Base-by-base conservation (phyloP, 73 alveolate species). In the Uronychia setigera region DNA sequence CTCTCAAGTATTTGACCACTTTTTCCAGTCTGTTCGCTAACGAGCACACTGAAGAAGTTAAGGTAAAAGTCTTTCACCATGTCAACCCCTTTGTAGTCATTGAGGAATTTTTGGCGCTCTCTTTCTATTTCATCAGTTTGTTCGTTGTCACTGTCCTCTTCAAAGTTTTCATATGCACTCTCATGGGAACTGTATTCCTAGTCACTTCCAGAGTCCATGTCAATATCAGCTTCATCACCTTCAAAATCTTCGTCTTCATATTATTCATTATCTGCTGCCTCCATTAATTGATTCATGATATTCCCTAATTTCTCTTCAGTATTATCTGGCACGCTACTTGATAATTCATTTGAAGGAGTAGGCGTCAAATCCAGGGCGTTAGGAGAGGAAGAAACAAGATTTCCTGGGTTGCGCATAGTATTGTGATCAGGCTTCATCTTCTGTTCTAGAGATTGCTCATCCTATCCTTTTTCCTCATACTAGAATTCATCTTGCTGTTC, bases 1-100 rank as follows among this genome's bases (percentile, higher is more conserved):
- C 60, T 35, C 19, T 35, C 78, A 0, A 83, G 79, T 0, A 67
- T 31, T 25, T 83, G 78, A 5, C 59, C 25, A 31, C 28, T 83
- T 32, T 34, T 75, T 1, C 32, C 11, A 1, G 9, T 5, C 28
- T 83, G 34, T 1, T 31, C 29, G n/a, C 74, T 11, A 9, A 83
- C 1, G 29, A 83, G 78, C 28, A 26, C 74, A 1, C 84, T 60
- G n/a, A 83, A 31, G 30, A 75, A 75, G 79, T 75, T 30, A 13
- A 35, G 58, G 31, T 29, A 33, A 13, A 28, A 26, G 14, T 29
- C 46, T 1, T 59, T 59, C 1, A 83, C 78, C 28, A 9, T 33
- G 33, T 30, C 67, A 19, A 46, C 67, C n/a, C 67, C 67, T 19
- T 46, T 46, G 67, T 46, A 46, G 67, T 46, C 67, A 19, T 46